These are phyloP conservation scores for Sarocladium brachiariae DNA, from an alignment of 2,329 filamentous ascomycete species.

Conservation along the genomic window DNA sequence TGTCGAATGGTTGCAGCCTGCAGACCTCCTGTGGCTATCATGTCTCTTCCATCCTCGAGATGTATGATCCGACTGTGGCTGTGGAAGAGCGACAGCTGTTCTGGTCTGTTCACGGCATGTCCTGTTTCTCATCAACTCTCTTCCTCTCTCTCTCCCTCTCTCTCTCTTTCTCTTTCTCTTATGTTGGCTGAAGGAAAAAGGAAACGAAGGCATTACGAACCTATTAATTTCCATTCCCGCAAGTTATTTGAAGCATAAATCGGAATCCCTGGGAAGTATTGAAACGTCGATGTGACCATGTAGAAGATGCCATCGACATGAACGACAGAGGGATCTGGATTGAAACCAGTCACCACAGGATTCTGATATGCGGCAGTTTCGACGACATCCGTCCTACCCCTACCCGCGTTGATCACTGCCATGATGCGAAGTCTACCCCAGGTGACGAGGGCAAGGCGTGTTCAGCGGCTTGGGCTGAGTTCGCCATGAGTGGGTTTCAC, in stretches of 20 bases:
- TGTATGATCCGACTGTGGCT: slow-evolving; percentile 5
- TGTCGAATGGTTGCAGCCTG: slow-evolving; percentile 20
- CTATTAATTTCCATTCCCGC: slow-evolving; percentile 23
- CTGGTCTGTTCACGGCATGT: slow-evolving; percentile 11
- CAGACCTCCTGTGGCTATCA: slow-evolving; percentile 12
- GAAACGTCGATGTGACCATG: slow-evolving; percentile 49
- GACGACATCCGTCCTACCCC: background rate
- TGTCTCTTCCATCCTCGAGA: background rate
- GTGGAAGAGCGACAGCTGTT: slow-evolving; percentile 9
- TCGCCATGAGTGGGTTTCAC: too few relatives aligned
- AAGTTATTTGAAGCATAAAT: slow-evolving; percentile 27
- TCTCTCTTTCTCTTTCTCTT: too few relatives aligned
- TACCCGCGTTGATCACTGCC: too few relatives aligned
- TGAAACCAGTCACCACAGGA: slow-evolving; percentile 25
- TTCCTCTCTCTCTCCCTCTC: too few relatives aligned
- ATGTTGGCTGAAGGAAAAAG: too few relatives aligned
- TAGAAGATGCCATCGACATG: slow-evolving; percentile 22
- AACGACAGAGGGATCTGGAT: slow-evolving; percentile 23
- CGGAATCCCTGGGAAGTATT: slow-evolving; percentile 49
- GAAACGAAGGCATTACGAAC: slow-evolving; percentile 6
- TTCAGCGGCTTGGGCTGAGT: too few relatives aligned
- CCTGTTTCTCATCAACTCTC: too few relatives aligned
- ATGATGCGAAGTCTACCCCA: too few relatives aligned
- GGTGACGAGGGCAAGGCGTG: too few relatives aligned
- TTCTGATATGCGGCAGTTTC: slow-evolving; percentile 12